A percentile compares a stretch with the other conserved stretches of the same genome.
Conservation (phyloP, 306 rosid genomes). For the Heteromeles arbutifolia region DNA sequence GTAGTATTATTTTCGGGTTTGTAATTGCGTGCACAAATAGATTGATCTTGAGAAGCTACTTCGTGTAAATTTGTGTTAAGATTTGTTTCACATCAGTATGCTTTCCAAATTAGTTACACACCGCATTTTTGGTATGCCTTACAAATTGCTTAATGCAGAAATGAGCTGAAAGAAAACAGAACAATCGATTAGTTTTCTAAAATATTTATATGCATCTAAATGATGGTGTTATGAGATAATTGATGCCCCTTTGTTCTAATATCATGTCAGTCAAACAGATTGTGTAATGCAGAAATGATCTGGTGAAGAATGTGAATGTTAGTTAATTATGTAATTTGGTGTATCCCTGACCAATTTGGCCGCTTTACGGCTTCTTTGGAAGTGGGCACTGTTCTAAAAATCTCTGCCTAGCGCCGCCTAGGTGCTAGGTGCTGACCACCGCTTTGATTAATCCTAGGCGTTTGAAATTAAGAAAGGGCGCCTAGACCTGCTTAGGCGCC, state of each 20-base stretch:
- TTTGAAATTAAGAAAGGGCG: too few relatives aligned
- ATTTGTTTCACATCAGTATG: not conserved
- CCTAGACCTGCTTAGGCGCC: too few relatives aligned
- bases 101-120: not conserved
- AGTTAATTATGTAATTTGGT: not conserved
- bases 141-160: too few relatives aligned
- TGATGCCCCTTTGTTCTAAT: not conserved
- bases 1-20: not conserved
- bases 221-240: not conserved
- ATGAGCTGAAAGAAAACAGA: not conserved
- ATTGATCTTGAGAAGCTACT: not conserved
- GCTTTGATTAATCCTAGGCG: too few relatives aligned
- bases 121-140: not conserved
- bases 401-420: too few relatives aligned
- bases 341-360: not conserved
- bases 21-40: not conserved
- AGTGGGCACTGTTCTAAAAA: not conserved
- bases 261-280: not conserved
- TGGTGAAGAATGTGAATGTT: not conserved
- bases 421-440: too few relatives aligned
- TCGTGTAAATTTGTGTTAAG: not conserved
- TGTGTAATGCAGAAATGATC: not conserved
- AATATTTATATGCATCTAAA: not conserved
- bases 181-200: not conserved
- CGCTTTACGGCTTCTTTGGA: not conserved